These are phyloP conservation scores for Albifimbria verrucaria DNA, from an alignment of 2,329 filamentous ascomycete species.

Conservation along the genomic window DNA sequence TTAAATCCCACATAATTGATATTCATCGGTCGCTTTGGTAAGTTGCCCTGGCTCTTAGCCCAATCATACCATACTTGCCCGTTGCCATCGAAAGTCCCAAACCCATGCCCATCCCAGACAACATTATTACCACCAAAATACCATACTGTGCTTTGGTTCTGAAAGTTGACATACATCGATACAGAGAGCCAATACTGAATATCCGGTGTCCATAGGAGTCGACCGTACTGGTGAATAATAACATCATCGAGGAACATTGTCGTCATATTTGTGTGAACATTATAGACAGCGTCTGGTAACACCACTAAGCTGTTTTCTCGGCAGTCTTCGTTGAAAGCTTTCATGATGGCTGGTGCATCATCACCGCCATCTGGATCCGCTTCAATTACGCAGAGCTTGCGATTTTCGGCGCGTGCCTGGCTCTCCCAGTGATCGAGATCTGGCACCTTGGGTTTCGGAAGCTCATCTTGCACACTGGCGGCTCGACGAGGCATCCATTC, in stretches of 20 bases:
- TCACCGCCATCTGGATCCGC: constrained; percentile 22
- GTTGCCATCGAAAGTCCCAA: constrained; percentile 56
- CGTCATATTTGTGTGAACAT: constrained; percentile 31
- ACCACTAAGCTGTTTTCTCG: constrained; percentile 25
- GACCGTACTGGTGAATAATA: constrained; percentile 41
- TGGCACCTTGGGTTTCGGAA: not conserved
- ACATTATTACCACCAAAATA: constrained; percentile 52
- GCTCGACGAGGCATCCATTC: not conserved
- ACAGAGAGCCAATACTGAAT: constrained; percentile 50
- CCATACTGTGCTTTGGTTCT: constrained; percentile 54
- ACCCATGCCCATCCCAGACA: constrained; percentile 43
- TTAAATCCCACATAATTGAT: constrained; percentile 41
- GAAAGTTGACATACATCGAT: constrained; percentile 48
- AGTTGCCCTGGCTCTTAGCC: constrained; percentile 39
- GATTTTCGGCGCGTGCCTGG: constrained; percentile 13
- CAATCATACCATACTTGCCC: constrained; percentile 59
- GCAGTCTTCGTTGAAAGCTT: constrained; percentile 28
- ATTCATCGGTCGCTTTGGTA: constrained; percentile 50
- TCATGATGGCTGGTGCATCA: constrained; percentile 26
- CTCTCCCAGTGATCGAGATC: not conserved
- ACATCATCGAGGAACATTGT: constrained; percentile 29
- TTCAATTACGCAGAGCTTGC: constrained; percentile 24
- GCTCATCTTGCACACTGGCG: not conserved
- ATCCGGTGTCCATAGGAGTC: constrained; percentile 38
- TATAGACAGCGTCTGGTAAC: constrained; percentile 28